Conservation (phyloP, 1,284 basidiomycete species). For the Caloboletus inedulis region DNA sequence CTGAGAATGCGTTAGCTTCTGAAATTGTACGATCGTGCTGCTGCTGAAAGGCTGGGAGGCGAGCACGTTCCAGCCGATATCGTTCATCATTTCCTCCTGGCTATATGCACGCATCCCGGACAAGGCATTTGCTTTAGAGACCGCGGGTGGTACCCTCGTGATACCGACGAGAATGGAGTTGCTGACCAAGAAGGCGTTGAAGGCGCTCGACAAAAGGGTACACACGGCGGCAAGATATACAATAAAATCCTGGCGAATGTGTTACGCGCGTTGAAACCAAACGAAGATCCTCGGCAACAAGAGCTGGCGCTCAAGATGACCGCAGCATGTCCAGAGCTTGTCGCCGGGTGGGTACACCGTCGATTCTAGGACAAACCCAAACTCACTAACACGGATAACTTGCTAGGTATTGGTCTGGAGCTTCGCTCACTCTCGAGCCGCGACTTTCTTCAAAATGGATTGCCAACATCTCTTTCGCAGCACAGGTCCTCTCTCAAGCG, state of each 20-base stretch:
- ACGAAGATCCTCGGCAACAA: conserved; percentile 84
- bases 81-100: conserved; percentile 84
- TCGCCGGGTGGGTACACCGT: conserved; percentile 57
- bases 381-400: conserved; percentile 2
- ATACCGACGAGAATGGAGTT: conserved; percentile 35
- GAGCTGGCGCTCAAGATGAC: conserved; percentile 81
- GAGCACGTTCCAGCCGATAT: conserved; percentile 73
- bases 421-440: conserved; percentile 79
- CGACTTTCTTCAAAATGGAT: conserved; percentile 88
- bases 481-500: conserved; percentile 71
- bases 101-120: conserved; percentile 81
- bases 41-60: conserved; percentile 49
- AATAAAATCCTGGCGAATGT: conserved; percentile 85
- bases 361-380: background rate
- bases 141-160: conserved; percentile 86
- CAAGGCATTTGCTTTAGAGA: conserved; percentile 87
- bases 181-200: conserved; percentile 24
- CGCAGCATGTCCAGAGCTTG: conserved; percentile 80
- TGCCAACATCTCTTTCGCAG: conserved; percentile 80
- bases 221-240: conserved; percentile 55
- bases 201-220: conserved; percentile 28
- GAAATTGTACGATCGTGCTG: conserved; percentile 63
- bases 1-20: conserved; percentile 44
- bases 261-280: conserved; percentile 70
- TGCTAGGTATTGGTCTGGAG: conserved; percentile 72